phyloP scores from a whole-genome alignment of 2,329 filamentous ascomycete species.

The Penicillium sumatraense region DNA sequence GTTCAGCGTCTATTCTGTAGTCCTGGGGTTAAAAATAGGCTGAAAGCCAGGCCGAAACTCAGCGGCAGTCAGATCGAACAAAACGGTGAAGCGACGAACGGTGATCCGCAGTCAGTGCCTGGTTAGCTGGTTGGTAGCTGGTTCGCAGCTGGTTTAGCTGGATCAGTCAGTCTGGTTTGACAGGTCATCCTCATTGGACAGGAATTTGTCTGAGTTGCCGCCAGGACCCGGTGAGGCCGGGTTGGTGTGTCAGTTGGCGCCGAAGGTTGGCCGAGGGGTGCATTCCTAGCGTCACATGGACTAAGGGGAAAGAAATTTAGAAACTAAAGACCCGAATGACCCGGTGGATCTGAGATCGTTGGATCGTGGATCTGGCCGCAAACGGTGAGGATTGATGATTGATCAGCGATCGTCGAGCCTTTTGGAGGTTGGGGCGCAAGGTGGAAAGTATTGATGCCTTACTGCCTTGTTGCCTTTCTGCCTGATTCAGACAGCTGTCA shows the following conservation, averaged over 20 bases:
- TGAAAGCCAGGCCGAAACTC: slow-evolving; percentile 20
- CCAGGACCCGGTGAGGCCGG: slow-evolving; percentile 18
- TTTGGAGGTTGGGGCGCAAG: background rate
- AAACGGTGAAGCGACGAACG: slow-evolving; percentile 7
- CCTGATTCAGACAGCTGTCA: background rate
- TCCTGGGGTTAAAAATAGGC: slow-evolving; percentile 25
- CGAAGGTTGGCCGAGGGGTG: background rate
- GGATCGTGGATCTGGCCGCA: slow-evolving; percentile 16
- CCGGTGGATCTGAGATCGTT: background rate
- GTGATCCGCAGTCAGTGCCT: slow-evolving; percentile 23
- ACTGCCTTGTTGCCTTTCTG: background rate
- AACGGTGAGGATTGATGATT: slow-evolving; percentile 16
- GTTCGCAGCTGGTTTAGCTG: no score
- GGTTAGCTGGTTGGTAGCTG: slow-evolving; percentile 11
- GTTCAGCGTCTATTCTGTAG: background rate
- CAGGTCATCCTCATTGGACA: slow-evolving; percentile 18
- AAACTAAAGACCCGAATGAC: no score
- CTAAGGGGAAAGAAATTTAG: no score
- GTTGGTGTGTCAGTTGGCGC: slow-evolving; percentile 17
- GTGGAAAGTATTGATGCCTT: background rate
- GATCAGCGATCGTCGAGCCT: background rate
- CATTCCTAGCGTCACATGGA: slow-evolving; percentile 23
- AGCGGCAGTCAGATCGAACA: slow-evolving; percentile 19
- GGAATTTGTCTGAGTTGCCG: slow-evolving; percentile 21
- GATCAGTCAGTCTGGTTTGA: slow-evolving; percentile 7